phyloP scores from a whole-genome alignment of 176 grass and related monocot genomes.

The Tillandsia leiboldiana region DNA sequence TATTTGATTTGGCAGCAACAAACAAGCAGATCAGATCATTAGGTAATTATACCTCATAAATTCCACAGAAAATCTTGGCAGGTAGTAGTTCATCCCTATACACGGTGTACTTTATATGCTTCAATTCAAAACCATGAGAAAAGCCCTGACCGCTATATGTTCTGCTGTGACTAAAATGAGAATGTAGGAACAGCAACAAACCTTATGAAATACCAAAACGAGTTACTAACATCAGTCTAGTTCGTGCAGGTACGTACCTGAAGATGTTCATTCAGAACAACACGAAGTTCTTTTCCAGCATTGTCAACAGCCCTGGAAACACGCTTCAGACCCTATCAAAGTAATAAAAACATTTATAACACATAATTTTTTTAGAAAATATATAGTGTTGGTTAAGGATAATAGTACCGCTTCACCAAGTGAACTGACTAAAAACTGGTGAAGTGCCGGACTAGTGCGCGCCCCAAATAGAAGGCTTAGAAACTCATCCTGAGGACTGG shows the following conservation, averaged over 20 bases:
- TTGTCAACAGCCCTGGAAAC: slow-evolving; percentile 64
- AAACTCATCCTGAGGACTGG: slow-evolving; percentile 77
- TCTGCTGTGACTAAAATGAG: not conserved
- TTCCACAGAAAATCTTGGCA: not conserved
- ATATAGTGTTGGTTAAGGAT: not conserved
- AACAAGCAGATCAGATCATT: not conserved
- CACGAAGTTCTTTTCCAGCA: slow-evolving; percentile 81
- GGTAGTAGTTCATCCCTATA: not conserved
- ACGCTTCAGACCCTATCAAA: slow-evolving; percentile 72
- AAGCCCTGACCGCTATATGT: not conserved
- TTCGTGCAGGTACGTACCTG: slow-evolving; percentile 42
- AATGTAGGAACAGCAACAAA: not conserved
- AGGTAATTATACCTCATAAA: too few relatives aligned
- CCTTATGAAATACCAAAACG: not conserved
- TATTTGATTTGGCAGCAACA: not conserved
- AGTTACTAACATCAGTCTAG: slow-evolving; percentile 2
- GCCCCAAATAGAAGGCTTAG: slow-evolving; percentile 76
- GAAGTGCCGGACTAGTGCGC: slow-evolving; percentile 76
- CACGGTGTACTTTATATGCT: not conserved
- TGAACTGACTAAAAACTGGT: slow-evolving; percentile 84
- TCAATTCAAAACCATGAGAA: not conserved
- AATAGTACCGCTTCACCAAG: slow-evolving; percentile 75
- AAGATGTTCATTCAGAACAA: slow-evolving; percentile 80
- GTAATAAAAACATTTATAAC: slow-evolving; percentile 24
- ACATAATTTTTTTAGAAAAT: slow-evolving; percentile 12